Evolutionary conservation across 441 rosid genomes (phyloP).

Genomic region (Euphorbia celastroides): DNA sequence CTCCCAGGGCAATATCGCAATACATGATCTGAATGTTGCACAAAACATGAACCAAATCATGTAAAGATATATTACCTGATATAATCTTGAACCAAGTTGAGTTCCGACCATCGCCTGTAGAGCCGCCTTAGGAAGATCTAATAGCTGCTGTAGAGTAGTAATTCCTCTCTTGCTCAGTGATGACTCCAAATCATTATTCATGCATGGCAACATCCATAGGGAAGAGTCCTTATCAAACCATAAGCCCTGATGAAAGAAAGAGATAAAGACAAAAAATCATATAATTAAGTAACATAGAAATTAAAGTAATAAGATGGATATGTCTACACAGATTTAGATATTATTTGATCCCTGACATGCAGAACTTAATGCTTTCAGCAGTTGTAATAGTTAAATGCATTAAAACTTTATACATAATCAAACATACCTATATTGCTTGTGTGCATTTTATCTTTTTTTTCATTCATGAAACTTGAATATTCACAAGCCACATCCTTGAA

Average conservation of each 20-base stretch:
- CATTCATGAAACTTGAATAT: too few relatives aligned
- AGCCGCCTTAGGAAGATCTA: conserved; percentile 56
- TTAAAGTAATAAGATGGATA: not conserved
- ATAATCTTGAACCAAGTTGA: conserved; percentile 44
- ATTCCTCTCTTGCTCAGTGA: conserved; percentile 50
- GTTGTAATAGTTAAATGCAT: not conserved
- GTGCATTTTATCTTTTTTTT: too few relatives aligned
- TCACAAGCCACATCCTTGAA: too few relatives aligned
- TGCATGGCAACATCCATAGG: conserved; percentile 89
- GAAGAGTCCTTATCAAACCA: conserved; percentile 82
- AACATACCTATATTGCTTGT: too few relatives aligned
- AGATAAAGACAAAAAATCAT: not conserved
- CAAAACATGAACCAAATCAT: not conserved
- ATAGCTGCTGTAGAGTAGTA: conserved; percentile 58
- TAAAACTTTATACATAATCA: too few relatives aligned
- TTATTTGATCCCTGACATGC: not conserved
- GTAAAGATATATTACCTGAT: conserved; percentile 44
- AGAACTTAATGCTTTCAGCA: not conserved
- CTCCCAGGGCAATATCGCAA: not conserved
- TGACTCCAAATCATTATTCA: conserved; percentile 59
- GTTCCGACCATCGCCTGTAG: conserved; percentile 60
- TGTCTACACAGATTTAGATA: not conserved
- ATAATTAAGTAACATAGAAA: not conserved
- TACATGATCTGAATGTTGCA: not conserved
- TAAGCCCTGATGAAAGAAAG: conserved; percentile 52